These are phyloP conservation scores for Fusarium setosum DNA, from an alignment of 2,329 filamentous ascomycete genomes.

Conservation along the genomic window DNA sequence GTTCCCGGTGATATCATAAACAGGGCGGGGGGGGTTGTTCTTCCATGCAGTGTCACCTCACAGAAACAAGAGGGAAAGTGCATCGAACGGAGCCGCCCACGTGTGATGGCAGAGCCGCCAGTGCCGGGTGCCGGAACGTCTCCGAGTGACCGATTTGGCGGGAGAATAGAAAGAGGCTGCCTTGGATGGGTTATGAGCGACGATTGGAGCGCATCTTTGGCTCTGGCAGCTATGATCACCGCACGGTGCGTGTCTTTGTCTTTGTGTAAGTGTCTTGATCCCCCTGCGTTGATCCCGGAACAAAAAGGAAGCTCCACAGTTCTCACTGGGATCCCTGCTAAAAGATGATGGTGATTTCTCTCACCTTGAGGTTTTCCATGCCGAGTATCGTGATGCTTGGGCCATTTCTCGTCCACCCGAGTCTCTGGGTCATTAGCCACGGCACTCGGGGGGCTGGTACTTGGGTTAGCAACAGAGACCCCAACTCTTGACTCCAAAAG, in stretches of 20 bases:
- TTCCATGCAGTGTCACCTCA: slow-evolving; percentile 16
- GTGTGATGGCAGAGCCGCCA: neutral
- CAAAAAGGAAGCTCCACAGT: neutral
- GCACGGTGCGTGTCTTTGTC: neutral
- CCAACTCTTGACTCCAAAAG: no score
- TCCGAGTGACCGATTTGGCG: neutral
- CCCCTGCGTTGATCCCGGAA: neutral
- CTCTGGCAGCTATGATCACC: slow-evolving; percentile 24
- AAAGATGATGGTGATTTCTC: neutral
- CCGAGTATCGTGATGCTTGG: slow-evolving; percentile 2
- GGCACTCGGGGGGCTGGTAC: neutral
- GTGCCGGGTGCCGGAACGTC: neutral
- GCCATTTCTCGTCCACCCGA: no score
- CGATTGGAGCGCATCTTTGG: slow-evolving; percentile 41
- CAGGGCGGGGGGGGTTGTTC: neutral
- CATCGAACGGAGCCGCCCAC: slow-evolving; percentile 1
- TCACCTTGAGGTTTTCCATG: neutral
- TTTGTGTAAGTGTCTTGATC: neutral
- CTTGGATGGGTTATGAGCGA: neutral
- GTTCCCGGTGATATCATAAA: slow-evolving; percentile 34
- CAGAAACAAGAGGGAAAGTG: neutral
- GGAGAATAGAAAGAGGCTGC: neutral
- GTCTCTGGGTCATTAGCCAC: neutral
- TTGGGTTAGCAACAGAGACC: neutral
- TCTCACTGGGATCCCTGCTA: neutral